Evolutionary conservation across 2,329 filamentous ascomycete species (phyloP).

Genomic region (Pseudohalonectria lignicola): DNA sequence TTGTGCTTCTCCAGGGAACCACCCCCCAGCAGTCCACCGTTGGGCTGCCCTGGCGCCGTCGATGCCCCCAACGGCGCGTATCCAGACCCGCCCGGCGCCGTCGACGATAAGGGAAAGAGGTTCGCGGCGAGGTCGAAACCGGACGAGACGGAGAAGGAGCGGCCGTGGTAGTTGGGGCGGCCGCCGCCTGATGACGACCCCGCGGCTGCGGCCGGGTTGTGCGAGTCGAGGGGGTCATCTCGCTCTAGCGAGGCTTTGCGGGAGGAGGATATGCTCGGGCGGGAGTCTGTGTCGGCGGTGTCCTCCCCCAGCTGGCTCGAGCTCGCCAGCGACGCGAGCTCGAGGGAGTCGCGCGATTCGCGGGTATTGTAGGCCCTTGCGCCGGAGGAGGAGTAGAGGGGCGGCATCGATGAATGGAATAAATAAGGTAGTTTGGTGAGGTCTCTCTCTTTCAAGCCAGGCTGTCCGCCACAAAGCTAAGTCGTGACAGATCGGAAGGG

Average conservation of each 20-base stretch:
- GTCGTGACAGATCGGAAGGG: too few species aligned
- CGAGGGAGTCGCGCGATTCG: slow-evolving; percentile 80
- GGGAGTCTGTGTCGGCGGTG: slow-evolving; percentile 58
- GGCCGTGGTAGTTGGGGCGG: slow-evolving; percentile 33
- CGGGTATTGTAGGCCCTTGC: too few species aligned
- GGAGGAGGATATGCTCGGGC: slow-evolving; percentile 85
- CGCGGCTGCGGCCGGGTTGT: slow-evolving; percentile 34
- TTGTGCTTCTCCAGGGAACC: slow-evolving; percentile 91
- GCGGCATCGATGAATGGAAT: too few species aligned
- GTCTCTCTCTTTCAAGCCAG: too few species aligned
- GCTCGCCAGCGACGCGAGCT: slow-evolving; percentile 89
- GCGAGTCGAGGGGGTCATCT: slow-evolving; percentile 65
- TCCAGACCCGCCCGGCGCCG: slow-evolving; percentile 51
- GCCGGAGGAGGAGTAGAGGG: slow-evolving; percentile 31
- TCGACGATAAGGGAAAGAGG: slow-evolving; percentile 84
- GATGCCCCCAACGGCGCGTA: slow-evolving; percentile 83
- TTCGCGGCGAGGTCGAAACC: slow-evolving; percentile 94
- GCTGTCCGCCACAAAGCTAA: too few species aligned
- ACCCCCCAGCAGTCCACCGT: slow-evolving; percentile 51
- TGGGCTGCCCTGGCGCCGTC: slow-evolving; percentile 41
- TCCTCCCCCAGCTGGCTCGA: slow-evolving; percentile 53
- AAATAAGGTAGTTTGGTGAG: too few species aligned
- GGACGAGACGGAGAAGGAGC: slow-evolving; percentile 83
- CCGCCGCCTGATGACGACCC: slow-evolving; percentile 5
- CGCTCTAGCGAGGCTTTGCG: slow-evolving; percentile 80